Base-by-base conservation (phyloP, 768 basidiomycete species). In the Collybiopsis luxurians region DNA sequence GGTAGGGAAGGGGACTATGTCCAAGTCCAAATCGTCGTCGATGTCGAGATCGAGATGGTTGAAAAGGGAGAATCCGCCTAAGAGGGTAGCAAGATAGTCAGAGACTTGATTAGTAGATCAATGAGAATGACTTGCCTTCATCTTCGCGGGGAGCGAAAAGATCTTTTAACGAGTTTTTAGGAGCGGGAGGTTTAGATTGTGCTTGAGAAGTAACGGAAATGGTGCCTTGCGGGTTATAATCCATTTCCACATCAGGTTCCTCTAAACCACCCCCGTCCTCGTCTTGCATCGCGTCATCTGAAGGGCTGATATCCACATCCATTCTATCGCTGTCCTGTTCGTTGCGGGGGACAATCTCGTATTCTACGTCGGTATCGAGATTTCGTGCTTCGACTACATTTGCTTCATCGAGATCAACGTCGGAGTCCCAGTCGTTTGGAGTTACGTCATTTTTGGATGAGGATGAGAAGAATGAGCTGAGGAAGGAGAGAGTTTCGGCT, bases 21-120 rank as follows among this genome's bases (percentile, higher is more conserved):
- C 57, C 38, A 64, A 60, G 26, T 69, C 63, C 27, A 80, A 56
- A 36, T 83, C 82, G n/a, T 82, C 79, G 51, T 89, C 87, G 30
- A 85, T 73, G 58, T 92, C 90, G 21, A 92, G 74, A 48, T 89
- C 85, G 34, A 92, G 80, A 59, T 91, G 85, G 0, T 79, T 80
- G 3, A 92, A 75, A n/a, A 92, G 75, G 11, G 91, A 91, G 69
- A 92, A 92, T 19, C 82, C 81, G 40, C 71, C 86, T 87, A n/a
- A n/a, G n/a, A n/a, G 58, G 4, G 60, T 40, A 31, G 23, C 1
- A 50, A 11, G n/a, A 46, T 10, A 53, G 51, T 38, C 36, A 55
- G 19, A 38, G 24, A 31, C 1, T 11, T 34, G 17, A 1, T 10
- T 17, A 1, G 24, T 12, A 5, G 47, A 38, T 23, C 31, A 51